Evolutionary conservation across 768 basidiomycete genomes (phyloP).

Genomic region (Lanmaoa pseudosensibilis): DNA sequence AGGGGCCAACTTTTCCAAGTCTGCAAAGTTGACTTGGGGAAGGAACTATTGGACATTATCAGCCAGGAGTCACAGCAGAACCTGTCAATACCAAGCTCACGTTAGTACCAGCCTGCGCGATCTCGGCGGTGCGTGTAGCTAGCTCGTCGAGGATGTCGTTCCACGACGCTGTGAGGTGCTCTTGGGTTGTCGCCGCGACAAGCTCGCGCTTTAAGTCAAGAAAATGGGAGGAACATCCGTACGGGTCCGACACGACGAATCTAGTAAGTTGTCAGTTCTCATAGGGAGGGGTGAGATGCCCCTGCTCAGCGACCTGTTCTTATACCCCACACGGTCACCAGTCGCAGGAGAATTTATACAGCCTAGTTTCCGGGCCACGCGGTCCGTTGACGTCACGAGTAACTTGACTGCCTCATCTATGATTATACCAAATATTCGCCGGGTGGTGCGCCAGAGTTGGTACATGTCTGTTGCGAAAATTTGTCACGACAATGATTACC

Average conservation of each 20-base stretch:
- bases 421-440: constrained; percentile 15
- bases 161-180: constrained; percentile 55
- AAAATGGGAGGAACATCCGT: constrained; percentile 42
- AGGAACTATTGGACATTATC: constrained; percentile 43
- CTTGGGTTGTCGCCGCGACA: constrained; percentile 47
- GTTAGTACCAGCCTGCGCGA: constrained; percentile 47
- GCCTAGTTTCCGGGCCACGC: not conserved
- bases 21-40: constrained; percentile 59
- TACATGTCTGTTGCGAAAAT: not conserved
- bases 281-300: not conserved
- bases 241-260: constrained; percentile 13
- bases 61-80: not conserved
- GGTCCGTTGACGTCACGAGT: not conserved
- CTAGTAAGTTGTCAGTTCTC: not conserved
- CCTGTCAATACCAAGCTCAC: constrained; percentile 33
- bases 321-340: constrained; percentile 9
- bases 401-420: not conserved
- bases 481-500: not conserved
- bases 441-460: not conserved
- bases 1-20: constrained; percentile 46
- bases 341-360: too few species aligned
- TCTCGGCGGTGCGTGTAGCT: constrained; percentile 42
- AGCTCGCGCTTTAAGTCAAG: constrained; percentile 59
- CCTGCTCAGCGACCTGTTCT: not conserved
- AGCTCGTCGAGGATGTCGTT: constrained; percentile 55